Base-by-base conservation (phyloP, 75 land plant genomes). In the Isoetes taiwanensis region DNA sequence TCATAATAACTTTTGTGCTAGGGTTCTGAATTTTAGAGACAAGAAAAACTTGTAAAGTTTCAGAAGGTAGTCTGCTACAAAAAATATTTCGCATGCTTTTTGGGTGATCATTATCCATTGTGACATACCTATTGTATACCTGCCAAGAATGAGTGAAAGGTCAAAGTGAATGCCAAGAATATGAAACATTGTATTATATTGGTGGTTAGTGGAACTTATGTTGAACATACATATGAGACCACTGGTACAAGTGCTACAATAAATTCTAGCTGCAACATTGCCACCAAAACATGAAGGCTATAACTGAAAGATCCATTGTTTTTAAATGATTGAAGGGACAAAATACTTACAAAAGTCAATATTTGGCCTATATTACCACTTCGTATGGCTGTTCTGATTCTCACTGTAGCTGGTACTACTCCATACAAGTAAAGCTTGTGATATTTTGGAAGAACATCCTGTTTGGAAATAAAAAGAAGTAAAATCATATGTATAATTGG, bases 371-470 rank as follows among this genome's bases (percentile, higher is more conserved):
- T 16, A 46, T 16, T 46, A 8, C 50, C 50, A 46, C 50, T 46
- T 5, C 50, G 6, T 6, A 46, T 46, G 8, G 50, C 50, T 8
- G 50, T 46, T 46, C 50, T 46, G 5, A 46, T 23, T 46, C 23
- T 46, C 25, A 46, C 23, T 8, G 50, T 46, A 19, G 25, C 16
- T 8, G 50, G 50, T 3, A 46, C 50, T 6, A 23, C 23, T 5
- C 50, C 50, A n/a, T 46, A 46, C 5, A 46, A 23, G 19, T 46
- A 46, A 6, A 46, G 50, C 9, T 46, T 46, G 19, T 46, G 50
- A n/a, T 46, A 46, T 46, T 23, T 46, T 16, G 50, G 21, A 6
- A 46, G 19, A 46, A 46, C 50, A 46, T 46, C 50, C 50, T 46
- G 5, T 37, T 14, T 14, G 14, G 11, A 37, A 14, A 37, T 9